Evolutionary conservation across 78 protist genomes (phyloP), one percentile per base, ranked within the genome.

Genomic region (Protostelium mycophagum): DNA sequence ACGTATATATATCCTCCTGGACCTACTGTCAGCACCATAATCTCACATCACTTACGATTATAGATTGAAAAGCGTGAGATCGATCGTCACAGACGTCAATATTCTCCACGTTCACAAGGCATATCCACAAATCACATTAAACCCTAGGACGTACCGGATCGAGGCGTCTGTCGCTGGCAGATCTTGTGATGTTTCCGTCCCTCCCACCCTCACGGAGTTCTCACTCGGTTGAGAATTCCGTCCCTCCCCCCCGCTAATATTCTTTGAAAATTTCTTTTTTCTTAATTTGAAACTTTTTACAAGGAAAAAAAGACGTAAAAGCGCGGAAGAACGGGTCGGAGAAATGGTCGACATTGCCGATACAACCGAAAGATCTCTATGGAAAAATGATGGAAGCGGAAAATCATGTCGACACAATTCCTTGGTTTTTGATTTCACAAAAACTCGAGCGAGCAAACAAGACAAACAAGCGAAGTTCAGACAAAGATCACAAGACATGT

Each of bases 211-310:
- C 73, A 51, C n/a, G n/a, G n/a, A 51, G 31, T 51, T 51, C 73
- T 51, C 73, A 51, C 31, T 51, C 31, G 73, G 5, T 51, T 51
- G 73, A 51, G 73, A 51, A 51, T 51, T 51, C 73, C 73, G 31
- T 51, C 73, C 73, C 73, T 51, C 73, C 73, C 73, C 73, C 73
- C 73, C 73, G 73, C n/a, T n/a, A n/a, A n/a, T n/a, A n/a, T n/a
- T n/a, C n/a, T n/a, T n/a, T n/a, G n/a, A n/a, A n/a, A n/a, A n/a
- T n/a, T n/a, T n/a, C n/a, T n/a, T n/a, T n/a, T n/a, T n/a, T n/a
- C n/a, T n/a, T n/a, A n/a, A n/a, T n/a, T n/a, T n/a, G n/a, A n/a
- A n/a, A n/a, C n/a, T n/a, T n/a, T n/a, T n/a, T n/a, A n/a, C n/a
- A n/a, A n/a, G n/a, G n/a, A n/a, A n/a, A n/a, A n/a, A n/a, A n/a